phyloP scores from a whole-genome alignment of 345 rosid genomes.

The Linum trigynum region DNA sequence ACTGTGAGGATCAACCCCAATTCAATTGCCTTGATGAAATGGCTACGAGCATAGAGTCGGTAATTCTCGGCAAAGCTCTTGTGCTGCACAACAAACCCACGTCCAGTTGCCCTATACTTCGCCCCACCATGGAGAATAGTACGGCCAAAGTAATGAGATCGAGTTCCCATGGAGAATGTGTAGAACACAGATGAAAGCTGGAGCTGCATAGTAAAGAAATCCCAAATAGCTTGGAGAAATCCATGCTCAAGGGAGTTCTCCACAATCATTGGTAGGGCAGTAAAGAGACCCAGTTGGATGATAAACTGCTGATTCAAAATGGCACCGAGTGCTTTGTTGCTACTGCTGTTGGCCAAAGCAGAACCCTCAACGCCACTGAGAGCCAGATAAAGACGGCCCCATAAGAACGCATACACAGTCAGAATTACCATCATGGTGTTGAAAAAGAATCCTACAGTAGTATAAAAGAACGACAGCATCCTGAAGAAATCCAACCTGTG shows the following conservation, averaged over 20 bases:
- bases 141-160: background rate
- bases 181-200: background rate
- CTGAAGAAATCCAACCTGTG: conserved; percentile 84
- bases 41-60: background rate
- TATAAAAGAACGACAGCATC: conserved; percentile 69
- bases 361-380: conserved; percentile 64
- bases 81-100: background rate
- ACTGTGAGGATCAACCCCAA: background rate
- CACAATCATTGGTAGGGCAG: background rate
- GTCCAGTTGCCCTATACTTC: background rate
- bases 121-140: background rate
- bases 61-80: background rate
- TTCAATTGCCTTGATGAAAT: background rate
- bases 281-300: conserved; percentile 2
- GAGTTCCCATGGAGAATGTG: background rate
- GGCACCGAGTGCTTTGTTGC: conserved; percentile 19
- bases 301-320: conserved; percentile 26
- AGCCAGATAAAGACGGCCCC: conserved; percentile 84
- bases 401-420: conserved; percentile 61
- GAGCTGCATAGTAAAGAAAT: background rate
- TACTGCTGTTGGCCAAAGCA: conserved; percentile 29
- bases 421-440: conserved; percentile 64
- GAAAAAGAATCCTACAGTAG: conserved; percentile 69
- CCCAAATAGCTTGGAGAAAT: background rate
- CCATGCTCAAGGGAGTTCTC: background rate